Evolutionary conservation across 768 basidiomycete species (phyloP), one percentile per base, ranked within the genome.

Genomic region (Pisolithus tinctorius): DNA sequence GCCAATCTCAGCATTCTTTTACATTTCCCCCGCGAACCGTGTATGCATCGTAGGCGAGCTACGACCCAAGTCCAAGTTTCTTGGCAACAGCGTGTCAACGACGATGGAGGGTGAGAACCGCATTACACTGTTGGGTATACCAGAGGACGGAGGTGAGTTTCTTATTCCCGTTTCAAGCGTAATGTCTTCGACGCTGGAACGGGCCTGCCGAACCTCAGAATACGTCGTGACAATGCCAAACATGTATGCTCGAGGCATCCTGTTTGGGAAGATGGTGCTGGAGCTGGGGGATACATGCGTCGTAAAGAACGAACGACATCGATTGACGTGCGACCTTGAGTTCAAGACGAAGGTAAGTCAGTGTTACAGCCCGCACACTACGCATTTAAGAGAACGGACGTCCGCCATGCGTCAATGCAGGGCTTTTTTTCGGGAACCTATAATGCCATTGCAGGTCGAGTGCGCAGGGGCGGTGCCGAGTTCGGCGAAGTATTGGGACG

Each of bases 371-470:
- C 31, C 11, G 9, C 31, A 11, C 20, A 6, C 26, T 10, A 31
- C 9, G 14, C 5, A 14, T 34, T 4, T 13, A 11, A 14, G 11
- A 34, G 34, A 25, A 17, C 26, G 13, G 26, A 20, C 14, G 10
- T 8, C 39, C 2, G 39, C 39, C 39, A 41, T 14, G 17, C 23
- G 17, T n/a, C 23, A 5, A 23, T 23, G 14, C 61, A 90, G 89
- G 95, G 95, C 17, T 97, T 95, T 77, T 96, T 97, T 70, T 93
- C 93, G 1, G 96, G 96, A 23, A 87, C 88, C 50, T 95, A 98
- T 74, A 98, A 99, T 64, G 83, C 86, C 36, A 79, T 99, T 52
- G 68, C 81, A 5, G 96, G 96, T 9, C 81, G 83, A 57, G 77
- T 97, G 58, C 84, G 85, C 56, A 78, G 74, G 46, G 75, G 78